A percentile compares a stretch with the other conserved stretches of the same genome.
phyloP scores from a whole-genome alignment of 164 flowering plant species.

The Sedum album region DNA sequence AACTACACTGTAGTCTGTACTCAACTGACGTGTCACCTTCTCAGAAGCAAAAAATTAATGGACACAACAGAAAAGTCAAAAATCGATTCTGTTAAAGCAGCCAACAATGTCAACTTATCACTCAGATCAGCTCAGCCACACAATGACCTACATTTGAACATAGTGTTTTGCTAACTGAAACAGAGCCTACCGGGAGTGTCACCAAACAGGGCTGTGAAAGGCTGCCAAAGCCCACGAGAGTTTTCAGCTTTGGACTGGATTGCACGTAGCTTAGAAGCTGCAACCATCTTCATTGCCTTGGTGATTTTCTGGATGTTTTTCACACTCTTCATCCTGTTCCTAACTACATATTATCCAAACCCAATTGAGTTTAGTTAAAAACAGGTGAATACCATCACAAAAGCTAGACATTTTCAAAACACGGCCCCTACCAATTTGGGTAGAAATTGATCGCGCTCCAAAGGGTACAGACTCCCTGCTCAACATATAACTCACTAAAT shows the following conservation, averaged over 20 bases:
- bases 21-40: neutral
- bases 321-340: constrained; percentile 97
- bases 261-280: constrained; percentile 91
- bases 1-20: no score
- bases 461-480: constrained; percentile 53
- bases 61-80: neutral
- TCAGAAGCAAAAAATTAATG: neutral
- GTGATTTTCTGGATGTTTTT: constrained; percentile 94
- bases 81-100: neutral
- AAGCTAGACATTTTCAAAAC: neutral
- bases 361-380: neutral
- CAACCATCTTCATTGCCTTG: constrained; percentile 99
- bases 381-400: neutral
- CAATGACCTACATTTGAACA: neutral
- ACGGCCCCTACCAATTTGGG: constrained; percentile 66
- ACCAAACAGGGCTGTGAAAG: constrained; percentile 96
- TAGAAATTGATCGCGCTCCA: constrained; percentile 77
- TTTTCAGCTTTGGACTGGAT: constrained; percentile 81
- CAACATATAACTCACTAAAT: constrained; percentile 16
- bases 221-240: constrained; percentile 99
- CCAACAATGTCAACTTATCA: neutral
- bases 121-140: neutral
- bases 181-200: constrained; percentile 70
- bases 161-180: neutral
- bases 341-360: constrained; percentile 36